Evolutionary conservation across 129 eudicot species (phyloP), one percentile per base, ranked within the genome.

Genomic region (Flaveria brownii): DNA sequence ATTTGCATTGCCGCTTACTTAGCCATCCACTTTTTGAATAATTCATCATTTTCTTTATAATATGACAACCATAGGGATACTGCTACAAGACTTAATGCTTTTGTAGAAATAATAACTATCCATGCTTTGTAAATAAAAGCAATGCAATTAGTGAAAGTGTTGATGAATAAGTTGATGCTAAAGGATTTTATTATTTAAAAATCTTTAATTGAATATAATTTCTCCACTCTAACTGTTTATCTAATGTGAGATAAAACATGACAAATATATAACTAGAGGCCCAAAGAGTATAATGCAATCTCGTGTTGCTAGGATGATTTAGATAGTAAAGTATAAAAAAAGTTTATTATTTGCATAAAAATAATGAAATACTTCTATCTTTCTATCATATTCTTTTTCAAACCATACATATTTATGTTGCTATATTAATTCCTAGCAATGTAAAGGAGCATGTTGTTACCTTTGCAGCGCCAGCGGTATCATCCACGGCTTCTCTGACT

Each of bases 401-500:
- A 25, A 52, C 17, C 54, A 25, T 9, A 16, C 12, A 28, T 45
- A 33, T 15, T 15, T 33, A 20, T 10, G 9, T 71, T 71, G 63
- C 39, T 33, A 33, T 4, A 33, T 33, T 33, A 39, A 15, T 25
- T 16, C 33, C 30, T 28, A 71, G 63, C 52, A 54, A 72, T 17
- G 3, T 54, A 3, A 45, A 18, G n/a, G 49, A 69, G 33, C 61
- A 49, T 56, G 64, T 49, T 16, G 22, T 28, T 78, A 94, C 98
- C 97, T 94, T 85, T 41, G 98, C 98, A 64, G 98, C 98, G 81
- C 98, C 98, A 83, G 98, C 98, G 65, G 98, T 94, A 79, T 94
- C 97, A 80, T 90, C 96, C 63, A 89, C 97, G 18, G 98, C 97
- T 87, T 91, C 96, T 83, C 97, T 89, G 41, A 89, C 90, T 81